phyloP scores from a whole-genome alignment of 257 asterid genomes.

The Forsythia viridissima region DNA sequence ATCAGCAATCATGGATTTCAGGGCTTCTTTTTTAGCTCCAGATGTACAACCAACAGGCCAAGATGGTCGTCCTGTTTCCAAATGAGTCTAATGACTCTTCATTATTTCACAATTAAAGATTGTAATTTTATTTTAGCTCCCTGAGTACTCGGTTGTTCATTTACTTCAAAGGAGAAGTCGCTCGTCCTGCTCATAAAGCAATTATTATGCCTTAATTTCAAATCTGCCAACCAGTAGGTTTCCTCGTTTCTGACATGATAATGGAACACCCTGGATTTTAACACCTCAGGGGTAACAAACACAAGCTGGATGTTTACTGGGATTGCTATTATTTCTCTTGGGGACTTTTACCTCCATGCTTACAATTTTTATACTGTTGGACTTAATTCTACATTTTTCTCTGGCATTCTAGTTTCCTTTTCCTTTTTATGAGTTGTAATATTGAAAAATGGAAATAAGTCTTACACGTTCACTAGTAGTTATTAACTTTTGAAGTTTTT shows the following conservation, averaged over 20 bases:
- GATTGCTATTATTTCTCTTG: neutral
- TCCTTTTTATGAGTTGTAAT: neutral
- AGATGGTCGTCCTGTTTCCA: no score
- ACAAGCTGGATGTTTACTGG: neutral
- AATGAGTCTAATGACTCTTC: neutral
- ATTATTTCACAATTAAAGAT: neutral
- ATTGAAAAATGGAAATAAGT: neutral
- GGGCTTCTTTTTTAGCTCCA: neutral
- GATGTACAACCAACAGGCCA: no score
- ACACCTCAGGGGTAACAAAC: neutral
- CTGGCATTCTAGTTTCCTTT: neutral
- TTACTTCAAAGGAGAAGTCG: neutral
- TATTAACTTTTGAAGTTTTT: no score
- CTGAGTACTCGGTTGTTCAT: neutral
- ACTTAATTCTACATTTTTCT: constrained; percentile 2
- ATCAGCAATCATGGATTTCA: neutral
- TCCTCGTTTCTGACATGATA: neutral
- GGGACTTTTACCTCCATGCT: neutral
- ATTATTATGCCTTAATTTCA: neutral
- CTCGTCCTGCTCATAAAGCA: neutral
- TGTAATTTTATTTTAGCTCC: neutral
- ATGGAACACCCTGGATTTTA: neutral
- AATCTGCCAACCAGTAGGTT: neutral
- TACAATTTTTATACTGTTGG: neutral
- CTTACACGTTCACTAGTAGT: neutral